A percentile compares a stretch with the other conserved stretches of the same genome.
Evolutionary conservation across 306 rosid genomes (phyloP).

Genomic region (Vigna hirtella): DNA sequence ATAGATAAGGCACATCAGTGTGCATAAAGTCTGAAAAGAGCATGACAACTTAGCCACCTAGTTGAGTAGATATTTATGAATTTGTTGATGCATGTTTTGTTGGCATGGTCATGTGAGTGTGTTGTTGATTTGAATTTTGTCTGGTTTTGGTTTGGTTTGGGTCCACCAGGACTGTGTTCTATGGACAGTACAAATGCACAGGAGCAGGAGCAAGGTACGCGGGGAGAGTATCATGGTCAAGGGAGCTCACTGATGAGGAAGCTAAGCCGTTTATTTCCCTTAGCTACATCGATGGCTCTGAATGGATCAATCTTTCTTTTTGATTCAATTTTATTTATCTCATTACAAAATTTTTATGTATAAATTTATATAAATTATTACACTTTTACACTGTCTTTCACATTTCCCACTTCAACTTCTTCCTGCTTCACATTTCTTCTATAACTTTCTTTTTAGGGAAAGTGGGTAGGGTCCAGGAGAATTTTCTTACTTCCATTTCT

Average conservation of each 20-base stretch:
- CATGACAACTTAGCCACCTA: conserved; percentile 24
- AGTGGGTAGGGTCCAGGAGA: not conserved
- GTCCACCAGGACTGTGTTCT: conserved; percentile 74
- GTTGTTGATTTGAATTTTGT: conserved; percentile 18
- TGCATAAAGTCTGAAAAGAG: conserved; percentile 36
- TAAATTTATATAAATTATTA: not conserved
- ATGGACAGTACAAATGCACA: conserved; percentile 77
- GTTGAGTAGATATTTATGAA: not conserved
- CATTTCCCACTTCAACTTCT: not conserved
- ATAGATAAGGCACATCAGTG: conserved; percentile 34
- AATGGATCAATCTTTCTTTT: conserved; percentile 49
- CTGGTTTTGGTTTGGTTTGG: conserved; percentile 21
- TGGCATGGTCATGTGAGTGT: conserved; percentile 50
- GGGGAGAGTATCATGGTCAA: conserved; percentile 80
- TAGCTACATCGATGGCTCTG: conserved; percentile 61
- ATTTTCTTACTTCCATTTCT: too few species aligned
- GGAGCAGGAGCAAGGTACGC: conserved; percentile 76
- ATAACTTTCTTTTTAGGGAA: not conserved
- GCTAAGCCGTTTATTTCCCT: conserved; percentile 75
- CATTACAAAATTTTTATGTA: conserved; percentile 32
- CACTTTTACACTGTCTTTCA: conserved; percentile 8
- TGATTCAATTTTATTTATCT: not conserved
- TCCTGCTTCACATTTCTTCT: not conserved
- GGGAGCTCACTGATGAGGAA: conserved; percentile 70
- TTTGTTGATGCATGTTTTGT: not conserved